These are phyloP conservation scores for Scolecobasidium constrictum DNA, from an alignment of 2,329 filamentous ascomycete genomes.

Conservation along the genomic window DNA sequence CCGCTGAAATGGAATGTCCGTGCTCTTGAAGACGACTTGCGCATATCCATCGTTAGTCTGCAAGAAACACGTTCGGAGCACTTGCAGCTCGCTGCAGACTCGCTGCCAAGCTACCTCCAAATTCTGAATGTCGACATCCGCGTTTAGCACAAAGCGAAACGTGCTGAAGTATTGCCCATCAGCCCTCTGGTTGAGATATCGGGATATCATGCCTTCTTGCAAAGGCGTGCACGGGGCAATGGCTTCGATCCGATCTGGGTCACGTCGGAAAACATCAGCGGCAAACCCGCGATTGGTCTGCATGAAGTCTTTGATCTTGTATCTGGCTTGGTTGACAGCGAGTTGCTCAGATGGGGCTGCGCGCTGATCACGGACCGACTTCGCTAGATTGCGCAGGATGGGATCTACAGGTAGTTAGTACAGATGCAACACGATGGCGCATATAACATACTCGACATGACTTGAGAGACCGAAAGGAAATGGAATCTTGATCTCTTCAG, in stretches of 20 bases:
- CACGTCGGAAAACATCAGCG: no score
- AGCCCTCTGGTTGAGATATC: slow-evolving; percentile 45
- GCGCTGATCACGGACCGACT: no score
- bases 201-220: slow-evolving; percentile 76
- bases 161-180: slow-evolving; percentile 64
- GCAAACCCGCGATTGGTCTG: no score
- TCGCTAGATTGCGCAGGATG: no score
- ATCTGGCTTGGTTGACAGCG: no score
- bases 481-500: slow-evolving; percentile 54
- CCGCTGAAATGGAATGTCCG: slow-evolving; percentile 34
- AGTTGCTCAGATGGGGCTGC: no score
- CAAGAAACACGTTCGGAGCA: slow-evolving; percentile 64
- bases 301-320: no score
- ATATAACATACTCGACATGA: slow-evolving; percentile 52
- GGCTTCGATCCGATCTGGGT: slow-evolving; percentile 48
- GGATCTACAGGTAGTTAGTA: no score
- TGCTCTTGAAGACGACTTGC: slow-evolving; percentile 52
- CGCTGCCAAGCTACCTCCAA: slow-evolving; percentile 49
- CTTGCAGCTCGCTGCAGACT: slow-evolving; percentile 43
- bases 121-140: slow-evolving; percentile 31
- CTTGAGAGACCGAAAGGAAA: slow-evolving; percentile 49
- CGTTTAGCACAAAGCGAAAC: slow-evolving; percentile 51
- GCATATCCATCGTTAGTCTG: slow-evolving; percentile 64
- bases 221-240: slow-evolving; percentile 76
- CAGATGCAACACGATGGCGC: no score